A percentile compares a stretch with the other conserved stretches of the same genome.
phyloP scores from a whole-genome alignment of 139 green algal species.

The Astrephomene gubernaculifera region DNA sequence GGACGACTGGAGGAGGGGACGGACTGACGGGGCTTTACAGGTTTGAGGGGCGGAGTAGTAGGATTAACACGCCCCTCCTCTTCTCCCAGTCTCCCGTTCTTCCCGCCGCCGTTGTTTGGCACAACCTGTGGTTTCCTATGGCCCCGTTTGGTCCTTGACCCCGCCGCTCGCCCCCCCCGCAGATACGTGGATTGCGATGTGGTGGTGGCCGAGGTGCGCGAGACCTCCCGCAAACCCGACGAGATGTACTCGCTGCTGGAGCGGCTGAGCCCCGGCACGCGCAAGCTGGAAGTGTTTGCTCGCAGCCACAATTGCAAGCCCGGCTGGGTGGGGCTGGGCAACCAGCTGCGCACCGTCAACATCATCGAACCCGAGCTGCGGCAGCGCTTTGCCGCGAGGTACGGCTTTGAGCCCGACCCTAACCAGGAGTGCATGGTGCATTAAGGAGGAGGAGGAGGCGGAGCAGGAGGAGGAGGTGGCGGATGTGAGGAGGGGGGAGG shows the following conservation, averaged over 20 bases:
- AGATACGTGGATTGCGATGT: constrained; percentile 83
- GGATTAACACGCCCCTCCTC: too few species aligned
- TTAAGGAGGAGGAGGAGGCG: neutral
- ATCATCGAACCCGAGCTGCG: constrained; percentile 48
- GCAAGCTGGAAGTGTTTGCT: constrained; percentile 75
- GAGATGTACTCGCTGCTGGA: constrained; percentile 91
- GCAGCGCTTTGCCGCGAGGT: constrained; percentile 37
- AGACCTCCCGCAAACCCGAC: constrained; percentile 89
- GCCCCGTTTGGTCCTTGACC: too few species aligned
- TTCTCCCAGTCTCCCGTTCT: too few species aligned
- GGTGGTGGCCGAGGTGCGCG: constrained; percentile 81
- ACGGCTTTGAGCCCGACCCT: constrained; percentile 31
- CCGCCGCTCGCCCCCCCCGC: neutral
- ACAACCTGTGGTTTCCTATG: too few species aligned
- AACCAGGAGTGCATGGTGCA: too few species aligned
- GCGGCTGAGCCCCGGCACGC: constrained; percentile 79
- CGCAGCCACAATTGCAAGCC: constrained; percentile 77
- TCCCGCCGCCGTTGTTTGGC: too few species aligned
- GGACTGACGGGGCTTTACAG: too few species aligned
- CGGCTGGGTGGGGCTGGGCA: constrained; percentile 88
- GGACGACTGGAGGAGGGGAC: too few species aligned
- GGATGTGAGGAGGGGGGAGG: too few species aligned
- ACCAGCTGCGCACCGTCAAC: constrained; percentile 75
- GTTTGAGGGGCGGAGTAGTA: too few species aligned
- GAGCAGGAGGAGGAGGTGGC: neutral